phyloP scores from a whole-genome alignment of 768 basidiomycete species.

The Lactarius psammicola region DNA sequence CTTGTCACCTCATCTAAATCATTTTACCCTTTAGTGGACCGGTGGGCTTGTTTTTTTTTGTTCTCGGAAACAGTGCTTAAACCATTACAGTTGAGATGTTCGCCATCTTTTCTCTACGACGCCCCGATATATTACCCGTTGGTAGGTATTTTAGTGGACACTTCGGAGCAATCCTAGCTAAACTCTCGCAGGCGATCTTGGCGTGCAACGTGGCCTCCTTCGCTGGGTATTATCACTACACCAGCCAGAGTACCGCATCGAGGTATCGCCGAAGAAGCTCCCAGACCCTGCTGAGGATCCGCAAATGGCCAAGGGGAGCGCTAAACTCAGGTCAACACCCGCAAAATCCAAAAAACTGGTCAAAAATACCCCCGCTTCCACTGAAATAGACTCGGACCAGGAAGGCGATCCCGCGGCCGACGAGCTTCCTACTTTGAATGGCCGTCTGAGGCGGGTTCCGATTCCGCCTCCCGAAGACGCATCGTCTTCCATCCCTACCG shows the following conservation, averaged over 20 bases:
- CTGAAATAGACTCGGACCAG: constrained; percentile 13
- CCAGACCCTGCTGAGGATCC: constrained; percentile 25
- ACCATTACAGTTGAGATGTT: constrained; percentile 79
- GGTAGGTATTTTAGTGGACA: constrained; percentile 36
- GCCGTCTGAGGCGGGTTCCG: constrained; percentile 6
- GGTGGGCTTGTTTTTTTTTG: constrained; percentile 40
- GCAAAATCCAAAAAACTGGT: constrained; percentile 2
- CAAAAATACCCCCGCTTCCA: not conserved
- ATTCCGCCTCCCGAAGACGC: not conserved
- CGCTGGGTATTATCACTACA: constrained; percentile 69
- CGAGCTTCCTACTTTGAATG: constrained; percentile 18
- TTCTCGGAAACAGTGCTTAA: constrained; percentile 5
- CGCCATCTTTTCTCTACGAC: constrained; percentile 80
- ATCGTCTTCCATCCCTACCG: constrained; percentile 1
- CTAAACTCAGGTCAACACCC: constrained; percentile 30
- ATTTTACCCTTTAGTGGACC: constrained; percentile 50
- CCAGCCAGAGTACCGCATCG: constrained; percentile 48
- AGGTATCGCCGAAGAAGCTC: constrained; percentile 52
- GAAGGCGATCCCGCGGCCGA: constrained; percentile 17
- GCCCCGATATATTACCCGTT: constrained; percentile 76
- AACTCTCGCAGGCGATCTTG: constrained; percentile 63
- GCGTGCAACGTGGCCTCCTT: constrained; percentile 72
- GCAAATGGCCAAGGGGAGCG: constrained; percentile 3
- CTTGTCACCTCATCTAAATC: not conserved
- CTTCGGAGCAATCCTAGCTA: not conserved